Evolutionary conservation across 805 yeast genomes (phyloP), one percentile per base, ranked within the genome.

Genomic region (Yamadazyma insecticola): DNA sequence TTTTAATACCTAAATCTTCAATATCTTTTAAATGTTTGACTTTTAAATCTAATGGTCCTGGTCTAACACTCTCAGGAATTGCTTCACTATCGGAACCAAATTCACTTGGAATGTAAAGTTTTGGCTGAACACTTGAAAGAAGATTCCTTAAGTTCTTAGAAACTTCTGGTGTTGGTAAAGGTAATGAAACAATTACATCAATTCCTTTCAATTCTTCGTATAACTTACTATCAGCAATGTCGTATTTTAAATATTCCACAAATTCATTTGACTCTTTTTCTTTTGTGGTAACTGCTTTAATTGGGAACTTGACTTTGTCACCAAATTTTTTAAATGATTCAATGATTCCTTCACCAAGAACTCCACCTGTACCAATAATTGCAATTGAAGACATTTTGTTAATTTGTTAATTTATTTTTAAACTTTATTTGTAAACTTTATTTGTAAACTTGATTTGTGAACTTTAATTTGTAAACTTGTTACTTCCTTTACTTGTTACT

Each of bases 41-140:
- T 43, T 72, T 9, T 2, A 28, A 44, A 18, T 54, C 44, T 33
- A 70, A 55, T 1, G 57, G 60, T 5, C 74, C 69, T 14, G 62
- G 48, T 14, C 32, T 23, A 13, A 41, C 36, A 4, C 43, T 43
- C 6, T n/a, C 4, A 13, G 23, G 25, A n/a, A 33, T 12, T 13
- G 50, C 49, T 6, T 47, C 55, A 12, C 65, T 29, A 32, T 74
- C 76, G 14, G 60, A 44, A 24, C 85, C 87, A 43, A 72, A 78
- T 44, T 76, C 82, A 2, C 80, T 70, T 19, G 82, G 81, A 40
- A 76, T 67, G 55, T 64, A 77, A 20, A 74, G 47, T 46, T 70
- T 68, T 29, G 76, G 74, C 40, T 69, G 67, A 30, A 59, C 62
- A 18, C 46, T 52, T 7, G 50, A 47, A 3, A 67, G 67, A 6